Percentiles rank a stretch among this genome's conserved stretches.
Conservation (phyloP, 129 eudicot genomes). For the Sambucus nigra region DNA sequence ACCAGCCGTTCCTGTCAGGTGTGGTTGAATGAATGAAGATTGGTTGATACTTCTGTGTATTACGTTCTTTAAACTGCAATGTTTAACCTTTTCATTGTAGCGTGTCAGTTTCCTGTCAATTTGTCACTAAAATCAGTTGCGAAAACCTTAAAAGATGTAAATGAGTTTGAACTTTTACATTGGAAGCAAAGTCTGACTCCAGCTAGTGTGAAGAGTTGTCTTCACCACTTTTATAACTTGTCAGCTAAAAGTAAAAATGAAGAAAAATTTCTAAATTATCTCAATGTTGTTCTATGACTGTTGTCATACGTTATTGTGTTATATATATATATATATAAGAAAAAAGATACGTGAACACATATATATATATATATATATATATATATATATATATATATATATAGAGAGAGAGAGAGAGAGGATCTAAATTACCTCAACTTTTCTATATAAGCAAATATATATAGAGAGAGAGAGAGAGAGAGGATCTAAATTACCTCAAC, state of each 20-base stretch:
- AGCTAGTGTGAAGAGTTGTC: not conserved
- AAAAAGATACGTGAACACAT: no score
- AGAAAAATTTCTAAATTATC: not conserved
- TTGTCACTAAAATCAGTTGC: not conserved
- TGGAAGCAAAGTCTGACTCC: not conserved
- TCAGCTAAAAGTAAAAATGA: not conserved
- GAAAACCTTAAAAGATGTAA: not conserved
- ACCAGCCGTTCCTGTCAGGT: constrained; percentile 91
- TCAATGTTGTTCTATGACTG: not conserved
- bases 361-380: no score
- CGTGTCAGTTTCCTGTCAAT: not conserved
- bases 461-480: no score
- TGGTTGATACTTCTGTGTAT: not conserved
- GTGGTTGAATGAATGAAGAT: constrained; percentile 13
- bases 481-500: no score
- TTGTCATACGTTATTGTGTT: not conserved
- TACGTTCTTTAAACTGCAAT: not conserved
- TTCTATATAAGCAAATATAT: no score
- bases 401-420: no score
- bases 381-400: no score
- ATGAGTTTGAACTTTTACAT: not conserved
- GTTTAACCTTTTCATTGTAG: not conserved
- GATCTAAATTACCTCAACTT: no score
- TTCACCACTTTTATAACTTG: not conserved
- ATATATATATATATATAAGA: no score